Percentiles rank a stretch among this genome's conserved stretches.
Conservation (phyloP, 208 protist species). For the Porcisia deanei region DNA sequence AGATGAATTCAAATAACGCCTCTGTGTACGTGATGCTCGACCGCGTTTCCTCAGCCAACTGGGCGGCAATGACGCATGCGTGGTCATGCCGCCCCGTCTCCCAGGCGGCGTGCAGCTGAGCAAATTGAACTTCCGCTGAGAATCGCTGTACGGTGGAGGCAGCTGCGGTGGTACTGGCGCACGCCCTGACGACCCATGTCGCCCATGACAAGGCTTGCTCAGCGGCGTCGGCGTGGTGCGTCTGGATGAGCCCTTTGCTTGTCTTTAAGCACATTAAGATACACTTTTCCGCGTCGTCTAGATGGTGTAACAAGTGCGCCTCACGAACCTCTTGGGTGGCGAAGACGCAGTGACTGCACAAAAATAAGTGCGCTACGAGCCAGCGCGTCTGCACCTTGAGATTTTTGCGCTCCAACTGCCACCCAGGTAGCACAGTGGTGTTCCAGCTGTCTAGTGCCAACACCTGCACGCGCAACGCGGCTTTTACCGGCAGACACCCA, state of each 20-base stretch:
- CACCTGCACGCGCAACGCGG: slow-evolving; percentile 40
- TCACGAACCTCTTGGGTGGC: slow-evolving; percentile 30
- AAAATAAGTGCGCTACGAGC: slow-evolving; percentile 51
- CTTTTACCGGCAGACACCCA: slow-evolving; percentile 40
- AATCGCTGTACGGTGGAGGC: slow-evolving; percentile 3
- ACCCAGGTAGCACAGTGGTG: slow-evolving; percentile 33
- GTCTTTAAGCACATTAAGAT: slow-evolving; percentile 85
- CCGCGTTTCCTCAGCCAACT: slow-evolving; percentile 29
- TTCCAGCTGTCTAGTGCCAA: slow-evolving; percentile 63
- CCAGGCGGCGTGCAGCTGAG: slow-evolving; percentile 51
- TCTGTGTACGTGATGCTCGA: slow-evolving; percentile 37
- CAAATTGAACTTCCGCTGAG: slow-evolving; percentile 51
- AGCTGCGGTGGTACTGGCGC: background rate
- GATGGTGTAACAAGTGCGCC: slow-evolving; percentile 57
- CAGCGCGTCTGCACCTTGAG: slow-evolving; percentile 32
- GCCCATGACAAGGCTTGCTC: slow-evolving; percentile 31
- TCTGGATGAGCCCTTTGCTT: slow-evolving; percentile 34
- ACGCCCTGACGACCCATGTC: slow-evolving; percentile 5
- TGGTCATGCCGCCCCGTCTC: slow-evolving; percentile 15
- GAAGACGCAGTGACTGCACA: slow-evolving; percentile 64
- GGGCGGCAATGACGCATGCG: slow-evolving; percentile 19
- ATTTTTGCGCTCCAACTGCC: slow-evolving; percentile 18
- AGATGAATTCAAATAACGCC: slow-evolving; percentile 65
- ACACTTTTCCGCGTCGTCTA: slow-evolving; percentile 62
- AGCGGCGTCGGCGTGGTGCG: slow-evolving; percentile 5